These are phyloP conservation scores for Petunia secreta DNA, from an alignment of 257 asterid species.

Conservation along the genomic window DNA sequence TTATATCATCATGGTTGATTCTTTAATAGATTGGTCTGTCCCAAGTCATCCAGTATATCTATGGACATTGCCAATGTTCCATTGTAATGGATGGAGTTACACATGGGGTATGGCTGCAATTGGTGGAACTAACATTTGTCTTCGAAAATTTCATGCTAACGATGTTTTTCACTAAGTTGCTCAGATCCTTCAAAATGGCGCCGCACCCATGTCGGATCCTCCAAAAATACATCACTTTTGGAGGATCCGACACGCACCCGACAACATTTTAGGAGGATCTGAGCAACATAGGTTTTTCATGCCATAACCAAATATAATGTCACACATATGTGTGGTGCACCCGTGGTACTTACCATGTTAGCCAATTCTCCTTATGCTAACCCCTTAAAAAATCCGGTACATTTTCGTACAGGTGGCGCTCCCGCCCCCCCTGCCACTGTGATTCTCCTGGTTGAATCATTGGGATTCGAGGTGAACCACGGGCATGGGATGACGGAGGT, in stretches of 20 bases:
- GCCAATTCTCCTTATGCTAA: constrained; percentile 42
- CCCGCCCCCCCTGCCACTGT: constrained; percentile 78
- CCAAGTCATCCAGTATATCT: constrained; percentile 65
- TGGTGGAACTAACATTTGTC: constrained; percentile 73
- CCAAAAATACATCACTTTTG: no score
- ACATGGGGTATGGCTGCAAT: constrained; percentile 94
- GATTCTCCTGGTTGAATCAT: constrained; percentile 53
- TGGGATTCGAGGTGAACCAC: constrained; percentile 65
- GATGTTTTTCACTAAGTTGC: constrained; percentile 42
- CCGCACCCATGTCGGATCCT: no score
- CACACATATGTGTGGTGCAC: constrained; percentile 91
- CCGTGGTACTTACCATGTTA: constrained; percentile 70
- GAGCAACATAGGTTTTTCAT: no score
- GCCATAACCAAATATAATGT: constrained; percentile 45
- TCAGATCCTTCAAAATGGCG: no score
- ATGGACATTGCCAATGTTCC: constrained; percentile 93
- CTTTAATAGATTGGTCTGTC: constrained; percentile 61
- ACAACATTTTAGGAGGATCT: no score
- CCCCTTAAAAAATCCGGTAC: constrained; percentile 45
- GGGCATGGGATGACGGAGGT: constrained; percentile 83
- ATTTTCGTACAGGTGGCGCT: constrained; percentile 63
- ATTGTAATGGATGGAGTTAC: constrained; percentile 93
- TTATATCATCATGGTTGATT: constrained; percentile 56
- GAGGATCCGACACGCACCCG: no score
- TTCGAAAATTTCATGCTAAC: constrained; percentile 60